Percentiles rank a stretch among this genome's conserved stretches.
phyloP scores from a whole-genome alignment of 164 flowering plant species.

The Amborella trichopoda region DNA sequence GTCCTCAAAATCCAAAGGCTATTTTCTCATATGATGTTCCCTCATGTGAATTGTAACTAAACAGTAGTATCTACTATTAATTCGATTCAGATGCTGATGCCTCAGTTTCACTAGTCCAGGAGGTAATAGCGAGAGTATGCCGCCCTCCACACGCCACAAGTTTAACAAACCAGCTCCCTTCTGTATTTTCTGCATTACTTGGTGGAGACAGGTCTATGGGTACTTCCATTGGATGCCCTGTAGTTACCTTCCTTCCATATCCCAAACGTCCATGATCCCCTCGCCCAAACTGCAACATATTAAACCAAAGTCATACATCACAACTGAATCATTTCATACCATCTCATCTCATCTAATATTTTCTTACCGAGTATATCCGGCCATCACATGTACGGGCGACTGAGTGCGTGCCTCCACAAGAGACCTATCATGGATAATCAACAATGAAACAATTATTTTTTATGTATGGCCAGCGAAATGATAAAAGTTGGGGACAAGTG shows the following conservation, averaged over 20 bases:
- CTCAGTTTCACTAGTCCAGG: slow-evolving; percentile 28
- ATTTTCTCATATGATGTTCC: too few relatives aligned
- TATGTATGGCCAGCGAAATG: not conserved
- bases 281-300: slow-evolving; percentile 97
- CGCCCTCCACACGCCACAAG: slow-evolving; percentile 98
- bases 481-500: not conserved
- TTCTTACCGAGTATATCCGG: slow-evolving; percentile 82
- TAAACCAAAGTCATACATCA: too few relatives aligned
- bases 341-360: not conserved
- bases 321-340: too few relatives aligned
- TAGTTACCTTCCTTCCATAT: slow-evolving; percentile 77
- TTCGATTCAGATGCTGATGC: not conserved
- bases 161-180: slow-evolving; percentile 73
- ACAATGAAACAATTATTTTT: not conserved
- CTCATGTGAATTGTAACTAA: too few relatives aligned
- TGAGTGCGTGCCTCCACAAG: slow-evolving; percentile 99
- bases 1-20: too few relatives aligned
- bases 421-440: slow-evolving; percentile 49
- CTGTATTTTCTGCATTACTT: slow-evolving; percentile 9
- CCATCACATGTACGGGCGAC: slow-evolving; percentile 92
- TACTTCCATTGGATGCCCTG: slow-evolving; percentile 92
- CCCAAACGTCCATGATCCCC: slow-evolving; percentile 99
- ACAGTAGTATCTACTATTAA: too few relatives aligned
- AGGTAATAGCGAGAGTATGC: slow-evolving; percentile 76
- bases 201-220: slow-evolving; percentile 63